Evolutionary conservation across 2,329 filamentous ascomycete species (phyloP), one percentile per base, ranked within the genome.

Genomic region (Diaporthe sp.): DNA sequence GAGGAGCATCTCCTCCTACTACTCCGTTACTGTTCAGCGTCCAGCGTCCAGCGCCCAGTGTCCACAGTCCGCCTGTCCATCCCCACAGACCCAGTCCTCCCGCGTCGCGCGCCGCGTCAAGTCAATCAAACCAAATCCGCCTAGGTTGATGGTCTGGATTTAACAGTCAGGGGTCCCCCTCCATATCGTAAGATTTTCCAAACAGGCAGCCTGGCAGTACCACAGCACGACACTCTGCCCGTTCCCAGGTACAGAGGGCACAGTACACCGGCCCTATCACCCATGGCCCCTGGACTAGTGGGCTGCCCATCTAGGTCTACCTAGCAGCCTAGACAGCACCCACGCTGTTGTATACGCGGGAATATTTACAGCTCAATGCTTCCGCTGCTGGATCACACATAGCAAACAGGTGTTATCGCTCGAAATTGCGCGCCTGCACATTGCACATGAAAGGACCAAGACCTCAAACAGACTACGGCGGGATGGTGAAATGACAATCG

Each of bases 391-490:
- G 13, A 68, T 68, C 64, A 68, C 64, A 54, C 45, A 64, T n/a
- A 64, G 47, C 60, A 7, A 38, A 52, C 45, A 38, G 13, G 12
- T 55, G 30, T 54, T 50, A 54, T 70, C 45, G 69, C 55, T 40
- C 25, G 45, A 75, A 54, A 69, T 75, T 75, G 61, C 33, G 52
- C 61, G 64, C 38, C 57, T 55, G 57, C 54, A 28, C 42, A n/a
- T 38, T 50, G 54, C 40, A 64, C 57, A 72, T 72, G 42, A 64
- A 72, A 72, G 57, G 70, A 64, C 70, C 35, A 61, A 42, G 19
- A 64, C 57, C 70, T 55, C 57, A 72, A 64, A 72, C 57, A 64
- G 17, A 72, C 70, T 72, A 54, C 57, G 70, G 45, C 35, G 40
- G 45, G 54, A 58, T 64, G 70, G 58, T 35, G 47, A 52, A 54